Evolutionary conservation across 192 early-diverging fungal genomes (phyloP), one percentile per base, ranked within the genome.

Genomic region (Coemansia sp.): DNA sequence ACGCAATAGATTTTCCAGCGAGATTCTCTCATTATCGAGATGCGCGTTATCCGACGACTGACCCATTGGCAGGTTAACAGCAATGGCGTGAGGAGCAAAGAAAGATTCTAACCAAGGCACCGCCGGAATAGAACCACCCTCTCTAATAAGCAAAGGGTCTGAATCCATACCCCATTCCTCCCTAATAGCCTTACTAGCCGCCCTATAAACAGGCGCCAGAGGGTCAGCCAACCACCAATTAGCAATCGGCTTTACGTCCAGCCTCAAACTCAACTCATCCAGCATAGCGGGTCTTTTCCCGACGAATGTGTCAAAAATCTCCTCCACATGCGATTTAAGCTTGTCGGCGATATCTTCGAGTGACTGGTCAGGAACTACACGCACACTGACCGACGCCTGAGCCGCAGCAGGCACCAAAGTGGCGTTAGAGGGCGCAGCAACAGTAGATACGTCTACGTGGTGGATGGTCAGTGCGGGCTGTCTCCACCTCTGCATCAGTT

Each of bases 1-100:
- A 20, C 85, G 85, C 74, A 89, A 72, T 44, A 93, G 68, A 63
- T 93, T 93, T 63, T 85, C 84, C 36, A 91, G 71, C 43, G 89
- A 79, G 50, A 93, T 93, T 22, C 92, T 84, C 78, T 93, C 92
- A 53, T 93, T 91, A 62, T 88, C 89, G 66, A 93, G 73, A 75
- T 93, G 92, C 3, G 92, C 92, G 63, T 93, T 90, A 60, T 93
- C 92, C 1, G 92, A 90, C 11, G 91, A 87, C 85, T 89, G 92
- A 53, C 92, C 92, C 88, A 93, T 89, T 3, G 92, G 91, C 67
- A 93, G 86, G 69, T 93, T 89, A 34, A 93, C 87, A 12, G 90
- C 89, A 0, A 86, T 79, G 0, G 91, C 88, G 12, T 87, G 70
- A 27, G 81, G 81, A 13, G 71, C 82, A 66, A 89, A 86, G 31